Evolutionary conservation across 2,329 filamentous ascomycete genomes (phyloP).

Genomic region (Aspergillus sp.): DNA sequence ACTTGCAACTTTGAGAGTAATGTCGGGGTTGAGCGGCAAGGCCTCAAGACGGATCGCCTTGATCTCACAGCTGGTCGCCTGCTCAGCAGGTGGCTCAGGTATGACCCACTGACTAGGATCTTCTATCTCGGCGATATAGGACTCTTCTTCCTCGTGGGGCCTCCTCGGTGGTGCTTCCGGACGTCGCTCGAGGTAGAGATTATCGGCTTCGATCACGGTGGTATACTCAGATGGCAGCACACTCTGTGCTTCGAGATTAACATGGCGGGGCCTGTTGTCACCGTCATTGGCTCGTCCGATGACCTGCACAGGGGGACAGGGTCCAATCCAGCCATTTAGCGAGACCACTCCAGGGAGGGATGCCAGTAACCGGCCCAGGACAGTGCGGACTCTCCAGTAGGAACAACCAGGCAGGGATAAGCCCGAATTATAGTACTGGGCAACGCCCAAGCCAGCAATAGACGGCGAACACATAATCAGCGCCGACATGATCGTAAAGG

Average conservation of each 20-base stretch:
- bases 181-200: neutral
- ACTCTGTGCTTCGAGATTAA: neutral
- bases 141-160: neutral
- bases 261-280: neutral
- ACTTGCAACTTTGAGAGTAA: neutral
- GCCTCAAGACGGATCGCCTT: neutral
- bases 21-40: neutral
- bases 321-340: neutral
- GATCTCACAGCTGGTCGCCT: neutral
- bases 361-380: neutral
- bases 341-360: neutral
- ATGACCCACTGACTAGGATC: neutral
- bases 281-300: neutral
- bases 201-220: neutral
- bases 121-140: neutral
- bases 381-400: neutral
- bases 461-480: neutral
- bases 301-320: neutral
- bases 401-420: neutral
- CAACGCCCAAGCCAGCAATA: neutral
- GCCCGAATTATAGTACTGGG: neutral
- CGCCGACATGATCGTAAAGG: neutral
- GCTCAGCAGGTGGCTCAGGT: neutral
- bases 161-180: neutral
- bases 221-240: neutral